Conservation (phyloP, 805 yeast species). For the Nakazawaea peltata region DNA sequence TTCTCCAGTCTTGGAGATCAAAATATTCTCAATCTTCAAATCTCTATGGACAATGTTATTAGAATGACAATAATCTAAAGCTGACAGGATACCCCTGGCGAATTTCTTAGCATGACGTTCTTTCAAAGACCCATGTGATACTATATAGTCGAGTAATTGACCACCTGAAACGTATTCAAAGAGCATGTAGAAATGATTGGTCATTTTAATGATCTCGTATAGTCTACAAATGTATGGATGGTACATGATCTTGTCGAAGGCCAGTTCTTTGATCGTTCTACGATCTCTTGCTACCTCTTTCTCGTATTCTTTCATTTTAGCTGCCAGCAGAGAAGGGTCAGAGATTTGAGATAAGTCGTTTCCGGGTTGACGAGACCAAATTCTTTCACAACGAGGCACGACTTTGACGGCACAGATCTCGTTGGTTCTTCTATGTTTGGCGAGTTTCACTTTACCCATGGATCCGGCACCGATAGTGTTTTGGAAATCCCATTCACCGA, state of each 20-base stretch:
- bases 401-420: conserved; percentile 90
- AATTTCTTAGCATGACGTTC: conserved; percentile 93
- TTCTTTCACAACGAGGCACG: conserved; percentile 80
- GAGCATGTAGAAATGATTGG: conserved; percentile 92
- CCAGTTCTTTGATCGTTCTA: conserved; percentile 92
- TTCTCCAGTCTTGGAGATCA: conserved; percentile 90
- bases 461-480: conserved; percentile 98
- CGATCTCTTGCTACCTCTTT: conserved; percentile 86
- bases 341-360: no score
- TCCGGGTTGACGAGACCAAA: conserved; percentile 64
- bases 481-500: conserved; percentile 95
- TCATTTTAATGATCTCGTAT: conserved; percentile 93
- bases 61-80: conserved; percentile 87
- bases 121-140: conserved; percentile 89
- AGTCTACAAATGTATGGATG: conserved; percentile 91
- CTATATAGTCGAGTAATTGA: conserved; percentile 94
- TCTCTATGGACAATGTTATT: conserved; percentile 97
- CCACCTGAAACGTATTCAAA: conserved; percentile 97
- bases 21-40: conserved; percentile 89
- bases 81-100: conserved; percentile 90
- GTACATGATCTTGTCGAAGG: conserved; percentile 79
- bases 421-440: conserved; percentile 72
- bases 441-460: conserved; percentile 97
- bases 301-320: conserved; percentile 62
- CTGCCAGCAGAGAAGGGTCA: conserved; percentile 56